These are phyloP conservation scores for Ustilago cynodontis DNA, from an alignment of 1,284 basidiomycete genomes.

Conservation along the genomic window DNA sequence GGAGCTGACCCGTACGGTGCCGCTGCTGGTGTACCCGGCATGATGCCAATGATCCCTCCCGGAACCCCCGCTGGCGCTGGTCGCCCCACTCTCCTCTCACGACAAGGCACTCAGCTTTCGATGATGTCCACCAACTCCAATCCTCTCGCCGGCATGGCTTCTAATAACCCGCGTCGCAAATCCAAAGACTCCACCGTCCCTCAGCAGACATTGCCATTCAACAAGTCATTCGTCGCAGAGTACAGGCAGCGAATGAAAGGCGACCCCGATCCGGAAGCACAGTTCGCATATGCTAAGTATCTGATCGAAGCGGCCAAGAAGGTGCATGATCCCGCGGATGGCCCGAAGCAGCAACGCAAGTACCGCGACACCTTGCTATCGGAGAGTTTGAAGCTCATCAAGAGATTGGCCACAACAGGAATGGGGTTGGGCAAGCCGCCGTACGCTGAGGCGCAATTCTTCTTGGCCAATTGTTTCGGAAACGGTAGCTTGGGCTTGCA, in stretches of 20 bases:
- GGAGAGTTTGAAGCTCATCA: constrained; percentile 91
- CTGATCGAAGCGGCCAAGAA: constrained; percentile 99
- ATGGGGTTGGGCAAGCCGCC: constrained; percentile 73
- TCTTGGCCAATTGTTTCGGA: constrained; percentile 96
- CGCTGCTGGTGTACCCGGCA: constrained; percentile 14
- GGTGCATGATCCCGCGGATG: constrained; percentile 68
- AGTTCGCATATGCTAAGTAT: constrained; percentile 96
- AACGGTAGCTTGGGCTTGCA: constrained; percentile 92
- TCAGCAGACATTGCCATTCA: constrained; percentile 72
- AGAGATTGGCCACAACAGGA: constrained; percentile 88
- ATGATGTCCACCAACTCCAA: constrained; percentile 39
- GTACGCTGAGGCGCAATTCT: constrained; percentile 98
- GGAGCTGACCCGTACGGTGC: constrained; percentile 35
- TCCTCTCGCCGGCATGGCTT: constrained; percentile 29
- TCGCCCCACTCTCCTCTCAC: constrained; percentile 30
- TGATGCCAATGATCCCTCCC: constrained; percentile 37
- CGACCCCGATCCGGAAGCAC: constrained; percentile 98
- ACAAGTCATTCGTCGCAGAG: constrained; percentile 96
- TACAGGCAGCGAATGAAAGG: constrained; percentile 96
- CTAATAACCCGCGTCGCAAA: constrained; percentile 48
- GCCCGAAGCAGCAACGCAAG: constrained; percentile 73
- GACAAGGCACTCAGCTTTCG: constrained; percentile 49
- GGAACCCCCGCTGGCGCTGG: constrained; percentile 23
- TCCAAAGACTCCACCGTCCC: constrained; percentile 53
- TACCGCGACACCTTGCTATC: constrained; percentile 88